These are phyloP conservation scores for Russula ochroleuca DNA, from an alignment of 768 basidiomycete species.

Conservation along the genomic window DNA sequence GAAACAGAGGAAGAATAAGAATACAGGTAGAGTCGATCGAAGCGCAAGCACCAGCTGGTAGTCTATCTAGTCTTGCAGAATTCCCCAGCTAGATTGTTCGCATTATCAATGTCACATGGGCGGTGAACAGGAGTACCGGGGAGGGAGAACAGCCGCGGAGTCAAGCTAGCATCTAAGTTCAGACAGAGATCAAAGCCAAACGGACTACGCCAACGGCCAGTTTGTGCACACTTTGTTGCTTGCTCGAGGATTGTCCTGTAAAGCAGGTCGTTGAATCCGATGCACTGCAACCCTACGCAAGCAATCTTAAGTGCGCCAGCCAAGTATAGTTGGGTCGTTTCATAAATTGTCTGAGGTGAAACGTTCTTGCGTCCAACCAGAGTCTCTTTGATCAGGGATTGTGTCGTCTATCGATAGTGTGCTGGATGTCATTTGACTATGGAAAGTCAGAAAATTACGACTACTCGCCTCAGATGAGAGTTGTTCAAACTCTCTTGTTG, in stretches of 20 bases:
- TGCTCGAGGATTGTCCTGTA: constrained; percentile 66
- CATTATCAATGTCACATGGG: neutral
- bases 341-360: constrained; percentile 74
- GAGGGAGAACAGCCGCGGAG: constrained; percentile 24
- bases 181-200: constrained; percentile 24
- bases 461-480: constrained; percentile 56
- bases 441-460: neutral
- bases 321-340: constrained; percentile 65
- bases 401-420: constrained; percentile 46
- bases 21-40: neutral
- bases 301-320: constrained; percentile 69
- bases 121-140: constrained; percentile 16
- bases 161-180: constrained; percentile 16
- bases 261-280: constrained; percentile 66
- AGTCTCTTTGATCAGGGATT: constrained; percentile 68
- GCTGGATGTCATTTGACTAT: neutral
- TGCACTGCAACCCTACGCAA: constrained; percentile 70
- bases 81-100: neutral
- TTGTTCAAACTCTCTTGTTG: constrained; percentile 62
- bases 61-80: constrained; percentile 17
- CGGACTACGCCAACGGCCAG: constrained; percentile 33
- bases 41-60: neutral
- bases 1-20: neutral
- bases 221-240: constrained; percentile 42
- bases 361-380: constrained; percentile 65